Evolutionary conservation across 305 asterid species (phyloP).

Genomic region (Fraxinus floribunda): DNA sequence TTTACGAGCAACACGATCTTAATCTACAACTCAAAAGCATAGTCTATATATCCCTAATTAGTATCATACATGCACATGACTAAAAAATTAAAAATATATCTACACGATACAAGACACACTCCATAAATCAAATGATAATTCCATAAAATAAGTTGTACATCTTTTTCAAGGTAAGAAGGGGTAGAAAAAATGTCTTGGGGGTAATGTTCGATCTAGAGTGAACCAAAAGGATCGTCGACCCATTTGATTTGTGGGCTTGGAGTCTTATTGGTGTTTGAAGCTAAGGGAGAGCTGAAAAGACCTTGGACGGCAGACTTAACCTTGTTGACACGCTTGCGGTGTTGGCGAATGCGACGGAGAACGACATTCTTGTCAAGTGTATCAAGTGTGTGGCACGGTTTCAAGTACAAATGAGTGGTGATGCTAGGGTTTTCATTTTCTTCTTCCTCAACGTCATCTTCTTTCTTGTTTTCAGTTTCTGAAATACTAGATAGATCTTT

Average conservation of each 20-base stretch:
- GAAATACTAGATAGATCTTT: neutral
- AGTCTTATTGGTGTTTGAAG: slow-evolving; percentile 12
- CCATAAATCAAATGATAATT: neutral
- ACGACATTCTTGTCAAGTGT: too few species aligned
- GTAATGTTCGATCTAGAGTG: slow-evolving; percentile 32
- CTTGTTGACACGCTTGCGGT: slow-evolving; percentile 36
- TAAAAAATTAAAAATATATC: neutral
- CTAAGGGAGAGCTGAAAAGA: slow-evolving; percentile 34
- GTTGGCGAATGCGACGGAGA: too few species aligned
- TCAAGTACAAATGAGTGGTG: slow-evolving; percentile 47
- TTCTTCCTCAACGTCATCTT: slow-evolving; percentile 14
- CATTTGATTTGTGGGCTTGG: slow-evolving; percentile 34
- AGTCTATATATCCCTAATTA: neutral
- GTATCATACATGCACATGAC: neutral
- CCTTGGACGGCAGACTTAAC: slow-evolving; percentile 41
- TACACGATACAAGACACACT: neutral
- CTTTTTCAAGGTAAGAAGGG: neutral
- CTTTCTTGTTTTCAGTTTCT: neutral
- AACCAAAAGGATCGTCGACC: slow-evolving; percentile 68
- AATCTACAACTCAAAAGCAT: neutral
- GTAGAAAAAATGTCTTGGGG: neutral
- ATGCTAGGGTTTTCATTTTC: slow-evolving; percentile 6
- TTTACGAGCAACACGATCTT: too few species aligned
- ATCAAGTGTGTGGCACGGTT: slow-evolving; percentile 15
- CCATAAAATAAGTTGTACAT: neutral